Evolutionary conservation across 345 rosid species (phyloP).

Genomic region (Acer campestre): DNA sequence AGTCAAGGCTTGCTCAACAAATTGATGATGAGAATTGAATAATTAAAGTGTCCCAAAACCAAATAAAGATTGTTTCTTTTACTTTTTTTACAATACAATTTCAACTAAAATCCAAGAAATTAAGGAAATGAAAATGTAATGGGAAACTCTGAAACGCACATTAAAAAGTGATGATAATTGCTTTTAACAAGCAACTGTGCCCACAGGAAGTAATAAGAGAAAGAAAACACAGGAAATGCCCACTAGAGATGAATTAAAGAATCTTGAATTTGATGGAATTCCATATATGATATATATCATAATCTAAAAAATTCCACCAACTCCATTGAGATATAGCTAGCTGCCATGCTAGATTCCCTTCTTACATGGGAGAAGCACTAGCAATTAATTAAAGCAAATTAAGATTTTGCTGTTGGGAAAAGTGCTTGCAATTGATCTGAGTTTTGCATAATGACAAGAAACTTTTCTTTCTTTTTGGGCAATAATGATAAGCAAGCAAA

Average conservation of each 20-base stretch:
- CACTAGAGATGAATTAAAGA: slow-evolving; percentile 20
- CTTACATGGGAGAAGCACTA: slow-evolving; percentile 1
- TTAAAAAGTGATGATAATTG: neutral
- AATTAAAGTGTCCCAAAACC: neutral
- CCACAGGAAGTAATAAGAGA: slow-evolving; percentile 14
- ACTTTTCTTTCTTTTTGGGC: no score
- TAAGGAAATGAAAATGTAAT: neutral
- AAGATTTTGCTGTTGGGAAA: no score
- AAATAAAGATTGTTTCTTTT: neutral
- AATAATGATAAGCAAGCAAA: no score
- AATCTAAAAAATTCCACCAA: slow-evolving; percentile 15
- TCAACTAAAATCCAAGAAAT: slow-evolving; percentile 13
- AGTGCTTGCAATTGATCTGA: no score
- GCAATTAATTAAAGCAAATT: no score
- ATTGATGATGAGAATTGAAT: slow-evolving; percentile 14
- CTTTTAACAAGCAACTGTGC: neutral
- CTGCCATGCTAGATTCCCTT: slow-evolving; percentile 2
- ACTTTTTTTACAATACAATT: neutral
- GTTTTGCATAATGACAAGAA: no score
- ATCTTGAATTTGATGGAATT: slow-evolving; percentile 30
- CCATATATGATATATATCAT: no score
- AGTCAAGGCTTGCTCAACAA: neutral
- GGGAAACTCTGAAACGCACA: neutral
- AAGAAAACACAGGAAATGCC: slow-evolving; percentile 14
- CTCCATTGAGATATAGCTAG: neutral